phyloP scores from a whole-genome alignment of 768 basidiomycete species.

The Leccinellum luteum region DNA sequence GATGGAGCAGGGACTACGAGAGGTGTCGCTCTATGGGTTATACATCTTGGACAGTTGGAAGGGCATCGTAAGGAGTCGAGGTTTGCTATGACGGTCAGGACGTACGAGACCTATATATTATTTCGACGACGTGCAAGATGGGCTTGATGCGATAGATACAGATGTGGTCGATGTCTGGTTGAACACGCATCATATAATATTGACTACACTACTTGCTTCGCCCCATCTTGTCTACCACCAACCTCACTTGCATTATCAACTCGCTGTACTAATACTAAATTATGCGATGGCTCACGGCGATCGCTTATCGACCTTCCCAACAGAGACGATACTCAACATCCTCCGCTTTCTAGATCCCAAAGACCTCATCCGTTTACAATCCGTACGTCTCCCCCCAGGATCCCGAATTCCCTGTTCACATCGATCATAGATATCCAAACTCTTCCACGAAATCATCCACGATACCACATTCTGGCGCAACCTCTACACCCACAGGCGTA shows the following conservation, averaged over 20 bases:
- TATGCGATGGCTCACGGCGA: no score
- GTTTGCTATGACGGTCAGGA: constrained; percentile 38
- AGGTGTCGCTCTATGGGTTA: constrained; percentile 51
- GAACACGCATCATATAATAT: no score
- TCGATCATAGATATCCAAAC: constrained; percentile 16
- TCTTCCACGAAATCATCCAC: constrained; percentile 8
- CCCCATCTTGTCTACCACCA: no score
- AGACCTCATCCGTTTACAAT: constrained; percentile 15
- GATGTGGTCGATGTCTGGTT: no score
- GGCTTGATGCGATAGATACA: no score
- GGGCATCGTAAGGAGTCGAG: constrained; percentile 68
- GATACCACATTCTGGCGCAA: constrained; percentile 11
- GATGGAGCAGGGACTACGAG: constrained; percentile 47
- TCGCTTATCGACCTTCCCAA: constrained; percentile 4
- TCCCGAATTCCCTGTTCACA: background rate
- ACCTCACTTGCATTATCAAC: no score
- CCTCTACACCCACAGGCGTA: constrained; percentile 7
- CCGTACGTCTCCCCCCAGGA: constrained; percentile 3
- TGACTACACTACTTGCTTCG: no score
- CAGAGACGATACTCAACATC: constrained; percentile 17
- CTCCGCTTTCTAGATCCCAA: constrained; percentile 1
- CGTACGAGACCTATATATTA: no score
- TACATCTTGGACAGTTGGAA: constrained; percentile 68
- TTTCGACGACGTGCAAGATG: no score
- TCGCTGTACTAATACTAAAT: no score